Evolutionary conservation across 371 early-diverging fungal species (phyloP).

Genomic region (Vairimorpha apis): DNA sequence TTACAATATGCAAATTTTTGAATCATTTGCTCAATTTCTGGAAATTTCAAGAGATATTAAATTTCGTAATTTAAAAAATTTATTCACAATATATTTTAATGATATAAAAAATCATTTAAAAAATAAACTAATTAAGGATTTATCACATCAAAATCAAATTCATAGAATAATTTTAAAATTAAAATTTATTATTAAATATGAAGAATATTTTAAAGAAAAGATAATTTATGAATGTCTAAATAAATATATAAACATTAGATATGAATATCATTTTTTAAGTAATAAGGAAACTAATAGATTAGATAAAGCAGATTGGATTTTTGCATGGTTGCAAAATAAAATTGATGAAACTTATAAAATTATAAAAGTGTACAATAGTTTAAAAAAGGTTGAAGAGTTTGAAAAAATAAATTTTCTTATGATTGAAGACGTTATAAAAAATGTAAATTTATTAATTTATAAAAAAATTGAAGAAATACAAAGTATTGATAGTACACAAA

Average conservation of each 20-base stretch:
- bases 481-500: conserved; percentile 46
- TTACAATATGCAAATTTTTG: conserved; percentile 19
- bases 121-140: conserved; percentile 17
- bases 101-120: conserved; percentile 36
- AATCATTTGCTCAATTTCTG: conserved; percentile 19
- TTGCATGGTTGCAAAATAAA: conserved; percentile 54
- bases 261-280: conserved; percentile 62
- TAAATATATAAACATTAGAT: conserved; percentile 30
- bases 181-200: conserved; percentile 43
- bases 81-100: conserved; percentile 22
- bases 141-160: conserved; percentile 27
- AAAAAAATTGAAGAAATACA: conserved; percentile 53
- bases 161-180: conserved; percentile 51
- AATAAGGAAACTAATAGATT: conserved; percentile 61
- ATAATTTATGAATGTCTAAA: conserved; percentile 39
- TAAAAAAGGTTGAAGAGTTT: too few species aligned
- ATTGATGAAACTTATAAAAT: conserved; percentile 31
- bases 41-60: conserved; percentile 14
- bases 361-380: conserved; percentile 29
- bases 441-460: conserved; percentile 32
- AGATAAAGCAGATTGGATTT: conserved; percentile 64
- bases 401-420: background rate
- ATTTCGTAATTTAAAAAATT: conserved; percentile 44
- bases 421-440: background rate
- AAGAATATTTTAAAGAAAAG: conserved; percentile 35